A percentile compares a stretch with the other conserved stretches of the same genome.
Conservation (phyloP, 495 filamentous ascomycete genomes). For the Pseudevernia furfuracea region DNA sequence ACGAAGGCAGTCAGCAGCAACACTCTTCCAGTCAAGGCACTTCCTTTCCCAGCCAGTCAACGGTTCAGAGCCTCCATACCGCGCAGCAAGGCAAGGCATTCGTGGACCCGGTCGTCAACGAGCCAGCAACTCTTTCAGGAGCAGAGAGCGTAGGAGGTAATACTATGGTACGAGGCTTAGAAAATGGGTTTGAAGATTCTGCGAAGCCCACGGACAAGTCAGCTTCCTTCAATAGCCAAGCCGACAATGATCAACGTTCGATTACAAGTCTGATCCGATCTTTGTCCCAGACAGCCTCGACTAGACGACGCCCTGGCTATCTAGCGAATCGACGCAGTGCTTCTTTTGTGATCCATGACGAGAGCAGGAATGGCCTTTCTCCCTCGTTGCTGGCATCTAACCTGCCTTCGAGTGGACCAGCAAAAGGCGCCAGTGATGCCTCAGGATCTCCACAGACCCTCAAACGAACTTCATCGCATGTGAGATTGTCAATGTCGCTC, state of each 20-base stretch:
- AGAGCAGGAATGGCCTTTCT: neutral
- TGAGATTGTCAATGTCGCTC: slow-evolving; percentile 64
- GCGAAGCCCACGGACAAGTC: neutral
- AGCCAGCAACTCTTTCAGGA: neutral
- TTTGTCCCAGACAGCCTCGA: slow-evolving; percentile 8
- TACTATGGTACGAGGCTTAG: neutral
- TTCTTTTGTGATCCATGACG: slow-evolving; percentile 29
- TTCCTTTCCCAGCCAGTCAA: slow-evolving; percentile 7
- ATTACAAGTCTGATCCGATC: slow-evolving; percentile 9
- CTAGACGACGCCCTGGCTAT: slow-evolving; percentile 26
- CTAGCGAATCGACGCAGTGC: slow-evolving; percentile 37
- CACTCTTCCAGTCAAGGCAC: slow-evolving; percentile 14
- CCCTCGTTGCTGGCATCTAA: neutral
- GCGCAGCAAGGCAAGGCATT: slow-evolving; percentile 1
- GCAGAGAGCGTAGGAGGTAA: neutral
- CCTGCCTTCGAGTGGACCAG: neutral
- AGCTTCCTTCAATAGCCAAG: neutral
- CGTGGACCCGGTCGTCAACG: neutral
- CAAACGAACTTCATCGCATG: slow-evolving; percentile 40
- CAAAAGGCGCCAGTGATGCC: slow-evolving; percentile 9
- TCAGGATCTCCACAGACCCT: slow-evolving; percentile 20
- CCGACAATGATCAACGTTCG: neutral
- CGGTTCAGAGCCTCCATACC: neutral
- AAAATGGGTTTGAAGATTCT: neutral
- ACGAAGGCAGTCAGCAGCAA: slow-evolving; percentile 15